Evolutionary conservation across 2,329 filamentous ascomycete species (phyloP), one percentile per base, ranked within the genome.

Genomic region (Trichoderma sp.): DNA sequence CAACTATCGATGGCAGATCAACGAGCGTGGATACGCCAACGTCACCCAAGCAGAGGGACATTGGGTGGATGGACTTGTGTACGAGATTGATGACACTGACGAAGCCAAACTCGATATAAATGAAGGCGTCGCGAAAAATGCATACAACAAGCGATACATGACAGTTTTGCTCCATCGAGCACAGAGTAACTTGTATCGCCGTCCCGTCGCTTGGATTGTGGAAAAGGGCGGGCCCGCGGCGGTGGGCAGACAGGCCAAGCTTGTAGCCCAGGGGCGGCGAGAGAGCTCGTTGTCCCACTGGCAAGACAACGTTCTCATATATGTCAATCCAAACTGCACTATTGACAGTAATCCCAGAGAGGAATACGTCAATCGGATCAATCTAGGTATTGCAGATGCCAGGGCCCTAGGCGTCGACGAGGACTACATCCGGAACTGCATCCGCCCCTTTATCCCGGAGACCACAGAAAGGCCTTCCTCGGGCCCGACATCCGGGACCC

Each of bases 11-110:
- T 85, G 83, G 81, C 83, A 84, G 75, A 85, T 86, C 80, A 86
- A 85, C 76, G 78, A 84, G 76, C 81, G 83, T 28, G 83, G 84
- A 32, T 85, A 81, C 65, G 84, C 84, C 71, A 86, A 86, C 74
- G 79, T 86, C 32, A 71, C 83, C 18, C 75, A 76, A 56, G 74
- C 76, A 12, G 71, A 77, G 30, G 81, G 80, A 7, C 78, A 77
- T 36, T 79, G 78, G 76, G 83, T 84, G 14, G 79, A 83, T 57
- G 83, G 83, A 6, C 80, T 84, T 21, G 78, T 83, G n/a, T 84
- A 82, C 72, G 79, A 81, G 71, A 80, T 84, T 65, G 78, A 79
- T 71, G 67, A 75, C 2, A 69, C 72, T 4, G 83, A 84, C 71
- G 83, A 84, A 74, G 77, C 75, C 60, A 77, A 76, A 21, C 80